Evolutionary conservation across 192 early-diverging fungal genomes (phyloP).

Genomic region (Helicostylum pulchrum): DNA sequence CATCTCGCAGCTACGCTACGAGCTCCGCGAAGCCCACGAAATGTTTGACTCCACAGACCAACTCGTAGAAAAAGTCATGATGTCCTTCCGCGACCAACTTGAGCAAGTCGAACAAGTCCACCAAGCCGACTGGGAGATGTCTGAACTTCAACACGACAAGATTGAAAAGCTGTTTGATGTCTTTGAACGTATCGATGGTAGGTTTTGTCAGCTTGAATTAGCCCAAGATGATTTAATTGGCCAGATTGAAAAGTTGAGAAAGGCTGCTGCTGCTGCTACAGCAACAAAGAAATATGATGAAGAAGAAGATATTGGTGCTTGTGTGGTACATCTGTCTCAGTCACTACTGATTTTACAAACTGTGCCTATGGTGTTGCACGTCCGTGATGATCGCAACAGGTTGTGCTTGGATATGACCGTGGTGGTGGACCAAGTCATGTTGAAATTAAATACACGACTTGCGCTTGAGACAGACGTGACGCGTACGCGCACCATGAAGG

Average conservation of each 20-base stretch:
- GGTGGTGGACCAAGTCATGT: slow-evolving; percentile 2
- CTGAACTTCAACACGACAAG: slow-evolving; percentile 26
- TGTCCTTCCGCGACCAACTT: slow-evolving; percentile 26
- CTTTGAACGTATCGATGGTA: slow-evolving; percentile 24
- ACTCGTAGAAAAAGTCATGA: slow-evolving; percentile 25
- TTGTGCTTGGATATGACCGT: slow-evolving; percentile 11
- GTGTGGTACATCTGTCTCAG: slow-evolving; percentile 8
- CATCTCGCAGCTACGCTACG: slow-evolving; percentile 37
- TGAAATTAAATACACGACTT: background rate
- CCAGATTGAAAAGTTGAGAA: slow-evolving; percentile 15
- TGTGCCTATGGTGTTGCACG: slow-evolving; percentile 15
- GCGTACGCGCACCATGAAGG: background rate
- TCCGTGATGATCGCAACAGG: slow-evolving; percentile 13
- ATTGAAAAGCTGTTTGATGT: slow-evolving; percentile 32
- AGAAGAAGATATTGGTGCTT: background rate
- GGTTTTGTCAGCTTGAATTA: slow-evolving; percentile 25
- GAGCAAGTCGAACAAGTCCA: slow-evolving; percentile 25
- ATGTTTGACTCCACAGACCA: slow-evolving; percentile 47
- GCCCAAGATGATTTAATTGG: slow-evolving; percentile 21
- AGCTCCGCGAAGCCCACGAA: slow-evolving; percentile 46
- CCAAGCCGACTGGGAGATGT: slow-evolving; percentile 27
- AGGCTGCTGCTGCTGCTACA: background rate
- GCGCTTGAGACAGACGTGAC: background rate
- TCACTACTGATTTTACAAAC: slow-evolving; percentile 9
- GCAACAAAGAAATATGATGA: background rate